These are phyloP conservation scores for Globisporangium perplexum DNA, from an alignment of 352 stramenopile genomes.

Conservation along the genomic window DNA sequence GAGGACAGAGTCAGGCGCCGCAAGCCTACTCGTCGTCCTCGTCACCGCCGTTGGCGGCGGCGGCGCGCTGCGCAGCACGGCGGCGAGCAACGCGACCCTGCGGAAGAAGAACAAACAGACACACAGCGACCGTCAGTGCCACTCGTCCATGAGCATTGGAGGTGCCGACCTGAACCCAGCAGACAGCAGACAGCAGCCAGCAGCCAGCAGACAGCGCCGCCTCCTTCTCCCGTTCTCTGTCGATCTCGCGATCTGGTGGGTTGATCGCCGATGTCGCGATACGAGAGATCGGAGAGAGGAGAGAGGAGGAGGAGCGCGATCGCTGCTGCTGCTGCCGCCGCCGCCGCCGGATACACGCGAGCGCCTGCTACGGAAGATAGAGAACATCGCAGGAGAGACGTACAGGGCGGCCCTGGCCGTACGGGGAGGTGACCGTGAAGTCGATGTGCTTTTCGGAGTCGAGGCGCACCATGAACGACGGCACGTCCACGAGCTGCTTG, in stretches of 20 bases:
- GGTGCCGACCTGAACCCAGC: no score
- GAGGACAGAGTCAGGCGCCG: constrained; percentile 16
- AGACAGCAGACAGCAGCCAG: not conserved
- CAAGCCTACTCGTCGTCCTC: constrained; percentile 79
- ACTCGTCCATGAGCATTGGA: not conserved
- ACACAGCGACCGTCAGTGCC: constrained; percentile 1
- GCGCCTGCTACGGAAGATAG: no score
- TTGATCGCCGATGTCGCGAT: no score
- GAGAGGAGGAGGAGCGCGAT: not conserved
- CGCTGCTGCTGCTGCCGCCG: not conserved
- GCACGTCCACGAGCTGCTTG: constrained; percentile 98
- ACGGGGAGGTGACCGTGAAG: constrained; percentile 97
- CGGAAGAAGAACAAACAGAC: constrained; percentile 1
- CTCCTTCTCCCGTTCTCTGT: no score
- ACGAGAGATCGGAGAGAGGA: not conserved
- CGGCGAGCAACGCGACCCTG: constrained; percentile 94
- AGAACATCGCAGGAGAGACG: constrained; percentile 8
- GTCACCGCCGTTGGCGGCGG: constrained; percentile 83
- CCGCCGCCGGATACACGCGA: not conserved
- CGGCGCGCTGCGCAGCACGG: constrained; percentile 90
- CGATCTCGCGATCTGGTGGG: no score
- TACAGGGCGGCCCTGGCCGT: constrained; percentile 94
- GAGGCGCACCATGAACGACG: constrained; percentile 98
- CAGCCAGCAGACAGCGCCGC: not conserved
- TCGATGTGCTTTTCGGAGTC: constrained; percentile 99